These are phyloP conservation scores for Entomortierella chlamydospora DNA, from an alignment of 192 early-diverging fungal genomes.

Conservation along the genomic window DNA sequence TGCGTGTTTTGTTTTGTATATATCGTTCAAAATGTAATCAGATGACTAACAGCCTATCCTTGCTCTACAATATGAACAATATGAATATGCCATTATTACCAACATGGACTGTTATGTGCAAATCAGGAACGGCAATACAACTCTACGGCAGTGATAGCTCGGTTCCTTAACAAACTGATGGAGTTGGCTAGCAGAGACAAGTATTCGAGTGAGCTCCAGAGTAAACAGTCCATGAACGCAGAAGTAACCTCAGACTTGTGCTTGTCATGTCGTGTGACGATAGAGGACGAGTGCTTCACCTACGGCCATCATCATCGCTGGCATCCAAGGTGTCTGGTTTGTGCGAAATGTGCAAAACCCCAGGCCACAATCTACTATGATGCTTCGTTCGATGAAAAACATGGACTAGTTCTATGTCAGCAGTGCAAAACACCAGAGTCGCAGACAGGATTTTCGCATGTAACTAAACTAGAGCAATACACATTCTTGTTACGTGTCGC, in stretches of 20 bases:
- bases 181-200: slow-evolving; percentile 70
- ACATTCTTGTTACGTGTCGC: slow-evolving; percentile 88
- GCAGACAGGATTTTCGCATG: slow-evolving; percentile 68
- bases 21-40: too few relatives aligned
- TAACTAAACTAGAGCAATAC: slow-evolving; percentile 93
- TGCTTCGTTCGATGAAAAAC: slow-evolving; percentile 61
- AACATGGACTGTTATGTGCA: background rate
- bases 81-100: too few relatives aligned
- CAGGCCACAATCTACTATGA: slow-evolving; percentile 59
- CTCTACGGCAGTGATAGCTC: slow-evolving; percentile 62
- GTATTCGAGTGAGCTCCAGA: slow-evolving; percentile 26
- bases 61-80: too few relatives aligned
- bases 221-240: slow-evolving; percentile 63
- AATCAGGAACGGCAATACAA: slow-evolving; percentile 71
- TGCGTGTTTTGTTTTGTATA: too few relatives aligned
- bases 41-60: too few relatives aligned
- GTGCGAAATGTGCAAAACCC: slow-evolving; percentile 70
- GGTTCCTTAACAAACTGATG: slow-evolving; percentile 83
- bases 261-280: slow-evolving; percentile 75
- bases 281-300: slow-evolving; percentile 92
- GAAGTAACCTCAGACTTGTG: slow-evolving; percentile 86
- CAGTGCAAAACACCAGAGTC: slow-evolving; percentile 61
- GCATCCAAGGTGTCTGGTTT: slow-evolving; percentile 89
- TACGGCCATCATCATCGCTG: slow-evolving; percentile 73
- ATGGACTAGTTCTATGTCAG: slow-evolving; percentile 62